phyloP scores from a whole-genome alignment of 208 protist species.

The Leishmania mexicana region DNA sequence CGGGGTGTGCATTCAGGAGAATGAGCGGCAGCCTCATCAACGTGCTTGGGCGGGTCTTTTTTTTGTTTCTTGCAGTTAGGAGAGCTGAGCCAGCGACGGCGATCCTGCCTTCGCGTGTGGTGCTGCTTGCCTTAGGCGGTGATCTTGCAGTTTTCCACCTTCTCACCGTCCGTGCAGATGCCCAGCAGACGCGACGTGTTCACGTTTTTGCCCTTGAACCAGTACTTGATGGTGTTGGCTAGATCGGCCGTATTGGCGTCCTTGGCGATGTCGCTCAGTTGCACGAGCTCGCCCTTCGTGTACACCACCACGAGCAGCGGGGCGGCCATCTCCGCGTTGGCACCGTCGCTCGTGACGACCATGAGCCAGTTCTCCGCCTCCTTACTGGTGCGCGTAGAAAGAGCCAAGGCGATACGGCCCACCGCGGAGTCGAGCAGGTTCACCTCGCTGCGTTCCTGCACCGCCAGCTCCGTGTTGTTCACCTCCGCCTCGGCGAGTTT shows the following conservation, averaged over 20 bases:
- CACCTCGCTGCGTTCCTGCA: constrained; percentile 50
- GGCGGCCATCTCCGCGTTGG: constrained; percentile 28
- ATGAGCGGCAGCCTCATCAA: not conserved
- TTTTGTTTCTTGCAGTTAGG: not conserved
- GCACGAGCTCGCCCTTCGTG: constrained; percentile 52
- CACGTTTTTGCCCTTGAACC: constrained; percentile 37
- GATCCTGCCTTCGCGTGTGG: not conserved
- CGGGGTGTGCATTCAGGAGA: not conserved
- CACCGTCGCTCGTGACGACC: constrained; percentile 60
- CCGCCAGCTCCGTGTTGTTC: constrained; percentile 19
- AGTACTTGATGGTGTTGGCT: constrained; percentile 53
- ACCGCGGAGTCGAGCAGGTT: constrained; percentile 74
- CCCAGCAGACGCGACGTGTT: constrained; percentile 37
- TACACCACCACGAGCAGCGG: constrained; percentile 68
- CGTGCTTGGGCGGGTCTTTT: not conserved
- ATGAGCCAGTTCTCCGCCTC: constrained; percentile 73
- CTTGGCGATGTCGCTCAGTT: constrained; percentile 38
- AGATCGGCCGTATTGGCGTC: constrained; percentile 41
- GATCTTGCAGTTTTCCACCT: constrained; percentile 52
- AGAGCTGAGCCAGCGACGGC: not conserved
- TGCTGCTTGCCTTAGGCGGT: not conserved
- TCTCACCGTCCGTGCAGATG: constrained; percentile 64
- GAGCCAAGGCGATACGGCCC: constrained; percentile 52
- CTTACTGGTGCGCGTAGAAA: constrained; percentile 39
- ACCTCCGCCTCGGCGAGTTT: constrained; percentile 12